phyloP scores from a whole-genome alignment of 352 stramenopile species.

The Phytophthora hybrid region DNA sequence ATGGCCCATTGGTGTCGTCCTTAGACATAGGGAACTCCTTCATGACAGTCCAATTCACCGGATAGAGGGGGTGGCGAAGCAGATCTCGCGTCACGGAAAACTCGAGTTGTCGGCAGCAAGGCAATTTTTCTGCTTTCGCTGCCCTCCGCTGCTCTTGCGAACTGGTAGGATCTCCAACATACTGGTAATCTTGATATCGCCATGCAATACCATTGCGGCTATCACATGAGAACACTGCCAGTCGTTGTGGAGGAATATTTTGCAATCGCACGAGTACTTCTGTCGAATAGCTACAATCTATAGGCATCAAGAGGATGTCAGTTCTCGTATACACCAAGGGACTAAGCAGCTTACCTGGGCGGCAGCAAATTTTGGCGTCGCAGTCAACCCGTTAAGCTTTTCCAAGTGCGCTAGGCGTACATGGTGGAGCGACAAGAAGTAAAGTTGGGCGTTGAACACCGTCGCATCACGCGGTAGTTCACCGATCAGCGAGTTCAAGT shows the following conservation, averaged over 20 bases:
- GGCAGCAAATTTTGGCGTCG: neutral
- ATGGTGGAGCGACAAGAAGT: neutral
- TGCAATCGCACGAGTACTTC: neutral
- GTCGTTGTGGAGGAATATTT: neutral
- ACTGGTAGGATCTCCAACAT: neutral
- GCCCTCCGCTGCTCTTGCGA: neutral
- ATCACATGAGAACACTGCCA: neutral
- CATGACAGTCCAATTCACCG: neutral
- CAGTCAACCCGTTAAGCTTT: neutral
- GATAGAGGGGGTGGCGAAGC: neutral
- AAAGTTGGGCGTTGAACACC: neutral
- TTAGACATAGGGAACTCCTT: neutral
- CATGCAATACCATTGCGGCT: neutral
- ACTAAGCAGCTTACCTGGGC: neutral
- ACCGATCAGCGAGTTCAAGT: neutral
- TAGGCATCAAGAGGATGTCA: neutral
- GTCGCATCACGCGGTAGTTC: neutral
- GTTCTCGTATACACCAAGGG: too few species aligned
- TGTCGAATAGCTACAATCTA: neutral
- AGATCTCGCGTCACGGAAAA: neutral
- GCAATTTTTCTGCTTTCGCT: neutral
- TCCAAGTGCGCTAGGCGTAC: neutral
- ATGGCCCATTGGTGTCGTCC: neutral
- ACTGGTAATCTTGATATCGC: neutral
- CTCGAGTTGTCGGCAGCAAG: neutral